phyloP scores from a whole-genome alignment of 805 yeast genomes.

The Komagataella ulmi region DNA sequence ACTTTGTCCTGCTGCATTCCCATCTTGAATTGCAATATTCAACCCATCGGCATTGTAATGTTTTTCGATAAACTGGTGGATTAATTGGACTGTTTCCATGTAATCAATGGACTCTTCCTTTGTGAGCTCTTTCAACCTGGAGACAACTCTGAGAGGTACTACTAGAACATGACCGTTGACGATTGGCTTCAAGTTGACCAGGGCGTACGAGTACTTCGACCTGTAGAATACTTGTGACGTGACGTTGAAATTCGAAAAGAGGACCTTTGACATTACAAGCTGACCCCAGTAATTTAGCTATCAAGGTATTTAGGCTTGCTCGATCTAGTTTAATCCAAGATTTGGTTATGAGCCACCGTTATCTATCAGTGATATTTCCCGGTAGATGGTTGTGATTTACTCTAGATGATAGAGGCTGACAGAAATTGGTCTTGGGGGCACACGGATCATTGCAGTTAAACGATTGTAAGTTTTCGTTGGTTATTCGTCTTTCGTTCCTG shows the following conservation, averaged over 20 bases:
- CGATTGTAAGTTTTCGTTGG: no score
- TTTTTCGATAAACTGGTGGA: slow-evolving; percentile 53
- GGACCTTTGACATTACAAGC: slow-evolving; percentile 11
- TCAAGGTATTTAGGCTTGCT: not conserved
- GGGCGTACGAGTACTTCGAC: slow-evolving; percentile 57
- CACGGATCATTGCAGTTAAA: not conserved
- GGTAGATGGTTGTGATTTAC: not conserved
- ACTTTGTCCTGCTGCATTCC: slow-evolving; percentile 92
- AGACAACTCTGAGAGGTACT: slow-evolving; percentile 65
- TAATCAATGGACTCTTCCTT: slow-evolving; percentile 66
- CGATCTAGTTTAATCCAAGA: not conserved
- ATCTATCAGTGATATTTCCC: not conserved
- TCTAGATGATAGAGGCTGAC: not conserved
- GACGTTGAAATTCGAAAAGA: slow-evolving; percentile 41
- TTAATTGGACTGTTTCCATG: slow-evolving; percentile 58
- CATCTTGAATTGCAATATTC: slow-evolving; percentile 92
- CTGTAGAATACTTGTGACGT: slow-evolving; percentile 26
- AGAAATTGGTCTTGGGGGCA: not conserved
- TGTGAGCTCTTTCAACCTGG: slow-evolving; percentile 56
- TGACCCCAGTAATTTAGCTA: not conserved
- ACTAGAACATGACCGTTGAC: slow-evolving; percentile 90
- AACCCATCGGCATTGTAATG: slow-evolving; percentile 69
- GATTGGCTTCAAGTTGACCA: slow-evolving; percentile 86
- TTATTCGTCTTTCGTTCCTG: no score
- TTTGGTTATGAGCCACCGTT: not conserved